Conservation (phyloP, 2,329 filamentous ascomycete species). For the Ophiocordyceps camponoti-leonardi region DNA sequence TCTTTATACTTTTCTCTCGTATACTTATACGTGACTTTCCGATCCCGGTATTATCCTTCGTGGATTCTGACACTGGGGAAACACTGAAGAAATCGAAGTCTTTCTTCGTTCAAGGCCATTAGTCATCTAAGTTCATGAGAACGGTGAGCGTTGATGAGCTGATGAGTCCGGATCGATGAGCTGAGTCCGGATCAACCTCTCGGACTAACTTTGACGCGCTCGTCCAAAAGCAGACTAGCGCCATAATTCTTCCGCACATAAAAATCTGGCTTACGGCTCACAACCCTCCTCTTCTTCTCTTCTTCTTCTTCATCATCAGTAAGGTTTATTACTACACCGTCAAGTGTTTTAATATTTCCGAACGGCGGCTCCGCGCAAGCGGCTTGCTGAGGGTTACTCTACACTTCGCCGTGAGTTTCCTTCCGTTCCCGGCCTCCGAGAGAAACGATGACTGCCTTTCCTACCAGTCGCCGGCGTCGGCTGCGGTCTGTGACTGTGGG, state of each 20-base stretch:
- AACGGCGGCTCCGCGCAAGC: slow-evolving; percentile 32
- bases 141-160: neutral
- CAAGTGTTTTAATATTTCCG: slow-evolving; percentile 28
- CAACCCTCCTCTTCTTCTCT: slow-evolving; percentile 4
- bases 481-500: slow-evolving; percentile 32
- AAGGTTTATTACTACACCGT: slow-evolving; percentile 30
- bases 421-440: slow-evolving; percentile 38
- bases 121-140: too few relatives aligned
- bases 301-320: slow-evolving; percentile 25
- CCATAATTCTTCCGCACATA: slow-evolving; percentile 1
- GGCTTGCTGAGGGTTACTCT: slow-evolving; percentile 36
- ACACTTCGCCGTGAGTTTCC: slow-evolving; percentile 27
- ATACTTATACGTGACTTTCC: too few relatives aligned
- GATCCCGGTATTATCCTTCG: too few relatives aligned
- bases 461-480: slow-evolving; percentile 22
- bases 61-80: too few relatives aligned
- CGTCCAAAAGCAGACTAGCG: neutral
- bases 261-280: slow-evolving; percentile 5
- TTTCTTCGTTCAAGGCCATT: neutral
- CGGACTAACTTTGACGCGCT: neutral
- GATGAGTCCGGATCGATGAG: too few relatives aligned
- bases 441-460: slow-evolving; percentile 28
- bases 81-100: neutral
- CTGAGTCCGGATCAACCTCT: neutral
- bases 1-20: too few relatives aligned